Conservation (phyloP, 2,329 filamentous ascomycete genomes). For the Claviceps cyperi region DNA sequence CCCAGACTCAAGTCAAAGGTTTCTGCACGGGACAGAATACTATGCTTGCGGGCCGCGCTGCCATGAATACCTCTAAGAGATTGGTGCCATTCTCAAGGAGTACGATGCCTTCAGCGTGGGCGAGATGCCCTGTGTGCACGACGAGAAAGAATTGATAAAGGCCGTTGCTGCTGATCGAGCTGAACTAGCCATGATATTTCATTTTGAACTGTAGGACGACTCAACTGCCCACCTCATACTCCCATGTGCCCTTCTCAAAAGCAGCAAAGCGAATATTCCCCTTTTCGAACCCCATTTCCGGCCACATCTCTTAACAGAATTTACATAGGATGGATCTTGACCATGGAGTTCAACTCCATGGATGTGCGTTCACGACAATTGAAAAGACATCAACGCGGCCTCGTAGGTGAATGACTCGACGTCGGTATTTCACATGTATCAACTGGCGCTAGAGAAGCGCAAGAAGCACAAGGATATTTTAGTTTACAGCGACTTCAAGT, state of each 20-base stretch:
- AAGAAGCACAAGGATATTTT: conserved; percentile 48
- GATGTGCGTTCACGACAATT: conserved; percentile 57
- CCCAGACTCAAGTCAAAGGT: conserved; percentile 28
- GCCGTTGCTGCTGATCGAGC: conserved; percentile 39
- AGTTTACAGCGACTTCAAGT: conserved; percentile 45
- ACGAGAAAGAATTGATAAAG: conserved; percentile 27
- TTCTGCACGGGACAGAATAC: conserved; percentile 23
- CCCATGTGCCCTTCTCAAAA: neutral
- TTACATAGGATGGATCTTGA: conserved; percentile 32
- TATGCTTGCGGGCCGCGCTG: conserved; percentile 39
- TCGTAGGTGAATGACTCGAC: conserved; percentile 30
- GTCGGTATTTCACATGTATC: conserved; percentile 49
- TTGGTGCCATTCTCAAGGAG: conserved; percentile 28
- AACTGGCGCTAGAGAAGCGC: conserved; percentile 40
- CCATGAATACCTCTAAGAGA: conserved; percentile 31
- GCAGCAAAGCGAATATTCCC: neutral
- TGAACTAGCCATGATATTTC: conserved; percentile 59
- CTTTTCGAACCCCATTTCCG: neutral
- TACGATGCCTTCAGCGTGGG: conserved; percentile 38
- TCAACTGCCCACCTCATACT: neutral
- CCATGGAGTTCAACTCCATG: conserved; percentile 40
- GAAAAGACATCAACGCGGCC: conserved; percentile 46
- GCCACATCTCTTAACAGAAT: neutral
- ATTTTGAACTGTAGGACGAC: conserved; percentile 44
- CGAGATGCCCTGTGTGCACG: conserved; percentile 33